phyloP scores from a whole-genome alignment of 2,329 filamentous ascomycete species.

The Macroventuria anomochaeta region DNA sequence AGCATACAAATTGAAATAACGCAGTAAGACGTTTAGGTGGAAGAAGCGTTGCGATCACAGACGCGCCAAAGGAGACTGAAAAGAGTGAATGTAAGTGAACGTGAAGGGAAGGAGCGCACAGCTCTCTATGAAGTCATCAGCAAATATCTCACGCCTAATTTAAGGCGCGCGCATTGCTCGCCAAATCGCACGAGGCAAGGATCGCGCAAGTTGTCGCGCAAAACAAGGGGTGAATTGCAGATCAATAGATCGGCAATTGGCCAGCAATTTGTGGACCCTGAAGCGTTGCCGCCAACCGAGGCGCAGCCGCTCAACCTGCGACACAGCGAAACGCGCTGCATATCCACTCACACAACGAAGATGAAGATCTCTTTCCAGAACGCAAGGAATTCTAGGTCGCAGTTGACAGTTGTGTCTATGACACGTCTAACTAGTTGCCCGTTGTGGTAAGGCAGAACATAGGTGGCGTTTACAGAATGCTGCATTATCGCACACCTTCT shows the following conservation, averaged over 20 bases:
- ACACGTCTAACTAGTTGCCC: too few relatives aligned
- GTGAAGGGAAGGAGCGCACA: constrained; percentile 27
- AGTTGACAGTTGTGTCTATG: too few relatives aligned
- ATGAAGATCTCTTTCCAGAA: too few relatives aligned
- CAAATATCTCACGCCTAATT: constrained; percentile 27
- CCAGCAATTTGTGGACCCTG: constrained; percentile 24
- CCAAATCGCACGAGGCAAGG: constrained; percentile 12
- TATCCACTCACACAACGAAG: constrained; percentile 11
- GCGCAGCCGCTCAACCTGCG: constrained; percentile 40
- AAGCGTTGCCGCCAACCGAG: constrained; percentile 31
- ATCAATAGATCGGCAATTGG: constrained; percentile 23
- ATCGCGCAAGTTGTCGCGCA: constrained; percentile 22
- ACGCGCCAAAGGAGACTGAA: not conserved
- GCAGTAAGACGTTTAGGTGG: not conserved
- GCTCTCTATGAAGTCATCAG: constrained; percentile 33
- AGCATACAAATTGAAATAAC: not conserved
- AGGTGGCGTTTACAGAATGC: too few relatives aligned
- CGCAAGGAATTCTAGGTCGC: too few relatives aligned
- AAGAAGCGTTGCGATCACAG: constrained; percentile 8
- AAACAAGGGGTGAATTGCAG: constrained; percentile 20
- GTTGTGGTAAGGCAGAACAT: too few relatives aligned
- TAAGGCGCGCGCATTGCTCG: constrained; percentile 31
- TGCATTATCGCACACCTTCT: too few relatives aligned
- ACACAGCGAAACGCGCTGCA: constrained; percentile 39
- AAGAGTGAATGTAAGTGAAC: constrained; percentile 5